These are phyloP conservation scores for Colletotrichum sp. DNA, from an alignment of 2,329 filamentous ascomycete species.

Conservation along the genomic window DNA sequence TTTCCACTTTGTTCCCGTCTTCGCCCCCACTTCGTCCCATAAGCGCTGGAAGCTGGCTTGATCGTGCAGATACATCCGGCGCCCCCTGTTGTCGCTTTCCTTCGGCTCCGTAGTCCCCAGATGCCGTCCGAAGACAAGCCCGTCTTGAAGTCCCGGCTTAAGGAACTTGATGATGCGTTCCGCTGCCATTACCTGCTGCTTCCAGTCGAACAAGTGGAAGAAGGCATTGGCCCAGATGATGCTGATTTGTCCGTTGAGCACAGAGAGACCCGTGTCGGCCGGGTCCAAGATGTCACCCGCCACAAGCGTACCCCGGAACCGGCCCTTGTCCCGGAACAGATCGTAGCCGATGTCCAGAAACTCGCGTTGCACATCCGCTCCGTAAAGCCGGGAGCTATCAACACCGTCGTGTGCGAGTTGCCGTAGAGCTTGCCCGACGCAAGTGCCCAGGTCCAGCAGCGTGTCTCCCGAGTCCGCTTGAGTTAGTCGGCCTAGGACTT, in stretches of 20 bases:
- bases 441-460: conserved; percentile 56
- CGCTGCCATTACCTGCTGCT: conserved; percentile 50
- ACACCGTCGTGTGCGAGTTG: conserved; percentile 57
- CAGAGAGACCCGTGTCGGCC: conserved; percentile 37
- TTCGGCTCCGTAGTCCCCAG: conserved; percentile 43
- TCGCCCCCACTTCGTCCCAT: conserved; percentile 57
- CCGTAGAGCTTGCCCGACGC: conserved; percentile 55
- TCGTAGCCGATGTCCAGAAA: conserved; percentile 67
- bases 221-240: conserved; percentile 56
- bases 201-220: conserved; percentile 56
- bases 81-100: conserved; percentile 27
- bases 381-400: conserved; percentile 51
- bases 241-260: conserved; percentile 45
- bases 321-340: conserved; percentile 64
- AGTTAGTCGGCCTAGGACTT: conserved; percentile 46
- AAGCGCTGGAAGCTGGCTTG: conserved; percentile 54
- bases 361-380: conserved; percentile 51
- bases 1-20: conserved; percentile 55
- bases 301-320: conserved; percentile 52
- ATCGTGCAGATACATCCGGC: conserved; percentile 49
- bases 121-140: conserved; percentile 57
- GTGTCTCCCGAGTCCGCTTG: conserved; percentile 40
- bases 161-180: conserved; percentile 50
- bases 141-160: conserved; percentile 46
- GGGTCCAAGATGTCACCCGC: conserved; percentile 54